Conservation (phyloP, 805 yeast species). For the Yamadazyma scolyti region DNA sequence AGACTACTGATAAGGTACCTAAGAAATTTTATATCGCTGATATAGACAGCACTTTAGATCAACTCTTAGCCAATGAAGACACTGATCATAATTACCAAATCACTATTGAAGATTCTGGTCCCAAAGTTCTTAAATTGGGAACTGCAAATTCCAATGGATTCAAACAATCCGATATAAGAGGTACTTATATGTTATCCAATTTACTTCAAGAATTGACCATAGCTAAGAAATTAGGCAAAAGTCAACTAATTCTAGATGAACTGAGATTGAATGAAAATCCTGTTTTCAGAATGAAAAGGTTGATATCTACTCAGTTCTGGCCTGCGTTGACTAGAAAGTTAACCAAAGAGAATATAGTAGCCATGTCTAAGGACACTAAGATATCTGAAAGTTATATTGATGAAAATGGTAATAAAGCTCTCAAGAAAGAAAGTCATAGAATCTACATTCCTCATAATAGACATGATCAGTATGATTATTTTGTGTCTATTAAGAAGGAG, state of each 20-base stretch:
- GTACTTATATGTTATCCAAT: conserved; percentile 87
- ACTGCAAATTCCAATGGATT: conserved; percentile 84
- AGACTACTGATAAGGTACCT: conserved; percentile 20
- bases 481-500: conserved; percentile 45
- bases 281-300: conserved; percentile 66
- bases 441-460: conserved; percentile 72
- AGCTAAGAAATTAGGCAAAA: conserved; percentile 77
- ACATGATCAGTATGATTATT: conserved; percentile 71
- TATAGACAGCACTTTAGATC: conserved; percentile 67
- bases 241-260: conserved; percentile 77
- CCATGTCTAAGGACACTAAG: conserved; percentile 77
- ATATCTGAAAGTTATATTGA: conserved; percentile 48
- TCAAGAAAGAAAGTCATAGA: conserved; percentile 60
- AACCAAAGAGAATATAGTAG: conserved; percentile 56
- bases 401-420: conserved; percentile 24
- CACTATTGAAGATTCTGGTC: conserved; percentile 30
- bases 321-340: conserved; percentile 67
- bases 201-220: conserved; percentile 83
- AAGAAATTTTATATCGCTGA: conserved; percentile 67
- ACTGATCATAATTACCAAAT: conserved; percentile 80
- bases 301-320: conserved; percentile 81
- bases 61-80: conserved; percentile 72
- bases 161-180: conserved; percentile 68
- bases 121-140: conserved; percentile 27
- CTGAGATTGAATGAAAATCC: conserved; percentile 85